A percentile compares a stretch with the other conserved stretches of the same genome.
Conservation (phyloP, 2,329 filamentous ascomycete species). For the Ophiostoma sp. region DNA sequence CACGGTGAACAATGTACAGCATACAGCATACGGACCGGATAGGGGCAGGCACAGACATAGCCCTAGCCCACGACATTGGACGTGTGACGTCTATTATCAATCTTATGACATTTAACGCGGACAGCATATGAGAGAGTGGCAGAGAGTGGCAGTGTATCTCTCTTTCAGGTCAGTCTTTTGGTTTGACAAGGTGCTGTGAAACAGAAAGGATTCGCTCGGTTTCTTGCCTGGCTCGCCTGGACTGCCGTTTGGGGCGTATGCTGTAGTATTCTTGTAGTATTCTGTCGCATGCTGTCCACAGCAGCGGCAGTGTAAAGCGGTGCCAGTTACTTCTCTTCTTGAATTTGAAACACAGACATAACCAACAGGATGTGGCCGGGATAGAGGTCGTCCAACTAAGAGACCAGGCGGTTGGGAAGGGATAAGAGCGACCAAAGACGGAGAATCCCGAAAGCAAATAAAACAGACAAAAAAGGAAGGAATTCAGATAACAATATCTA, state of each 20-base stretch:
- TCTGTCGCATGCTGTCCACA: neutral
- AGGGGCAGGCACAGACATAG: neutral
- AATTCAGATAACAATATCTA: neutral
- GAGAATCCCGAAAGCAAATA: neutral
- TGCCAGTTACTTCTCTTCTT: neutral
- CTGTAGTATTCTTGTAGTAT: neutral
- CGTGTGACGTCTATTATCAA: too few relatives aligned
- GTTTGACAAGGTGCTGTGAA: slow-evolving; percentile 15
- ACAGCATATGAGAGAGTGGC: neutral
- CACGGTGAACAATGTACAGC: neutral
- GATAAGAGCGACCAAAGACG: neutral
- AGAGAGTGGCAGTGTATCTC: neutral
- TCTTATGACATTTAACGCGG: neutral
- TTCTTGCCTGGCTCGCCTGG: slow-evolving; percentile 3
- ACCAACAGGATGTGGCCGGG: neutral
- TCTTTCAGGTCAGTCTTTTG: neutral
- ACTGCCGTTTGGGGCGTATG: neutral
- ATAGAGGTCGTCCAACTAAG: neutral
- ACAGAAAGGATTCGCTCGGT: slow-evolving; percentile 15
- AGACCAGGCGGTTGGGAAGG: neutral
- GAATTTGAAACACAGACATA: neutral
- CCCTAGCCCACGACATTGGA: neutral
- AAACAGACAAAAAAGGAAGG: neutral
- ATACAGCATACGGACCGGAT: neutral
- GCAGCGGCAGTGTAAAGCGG: neutral